Base-by-base conservation (phyloP, 768 basidiomycete species). In the Suillus discolor region DNA sequence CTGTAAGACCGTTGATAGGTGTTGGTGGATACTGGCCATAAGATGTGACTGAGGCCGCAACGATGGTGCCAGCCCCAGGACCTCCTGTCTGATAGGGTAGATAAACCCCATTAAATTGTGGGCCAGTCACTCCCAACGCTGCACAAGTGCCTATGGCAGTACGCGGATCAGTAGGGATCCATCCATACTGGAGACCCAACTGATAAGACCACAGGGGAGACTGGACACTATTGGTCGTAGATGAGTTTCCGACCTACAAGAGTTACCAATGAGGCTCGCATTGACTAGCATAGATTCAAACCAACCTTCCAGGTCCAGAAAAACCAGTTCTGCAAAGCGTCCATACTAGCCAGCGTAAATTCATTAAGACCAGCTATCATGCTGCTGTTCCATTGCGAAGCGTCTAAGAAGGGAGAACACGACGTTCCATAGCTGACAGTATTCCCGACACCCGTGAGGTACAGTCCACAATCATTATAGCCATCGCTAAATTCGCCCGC, bases 251-350 rank as follows among this genome's bases (percentile, higher is more conserved):
- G 61, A 92, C 85, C 81, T 82, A 68, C 16, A 34, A 16, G 31
- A 15, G 9, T 66, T 42, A 70, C 66, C 20, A 38, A 18, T 18
- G 2, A 44, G 23, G 45, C n/a, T 11, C 16, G 42, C 6, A 38
- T 31, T 47, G 44, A 47, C 18, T 20, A 66, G 51, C 34, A 34
- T 23, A 67, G 71, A 42, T 11, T 25, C 15, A 25, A 16, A 67
- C 66, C n/a, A 53, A 84, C 84, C 83, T 89, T 91, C 91, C 90
- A 91, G 9, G 89, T 91, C 91, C 90, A 92, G 82, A 84, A 92
- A 78, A 88, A 91, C 81, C 81, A 89, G 71, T 90, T 83, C 68
- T 84, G 82, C 67, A 89, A 78, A 2, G 88, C 85, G 66, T 91
- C 89, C 89, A 91, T 91, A 65, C 82, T 81, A 25, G 85, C 82